Evolutionary conservation across 495 filamentous ascomycete genomes (phyloP), one percentile per base, ranked within the genome.

Genomic region (Penicillium simplicissimum): DNA sequence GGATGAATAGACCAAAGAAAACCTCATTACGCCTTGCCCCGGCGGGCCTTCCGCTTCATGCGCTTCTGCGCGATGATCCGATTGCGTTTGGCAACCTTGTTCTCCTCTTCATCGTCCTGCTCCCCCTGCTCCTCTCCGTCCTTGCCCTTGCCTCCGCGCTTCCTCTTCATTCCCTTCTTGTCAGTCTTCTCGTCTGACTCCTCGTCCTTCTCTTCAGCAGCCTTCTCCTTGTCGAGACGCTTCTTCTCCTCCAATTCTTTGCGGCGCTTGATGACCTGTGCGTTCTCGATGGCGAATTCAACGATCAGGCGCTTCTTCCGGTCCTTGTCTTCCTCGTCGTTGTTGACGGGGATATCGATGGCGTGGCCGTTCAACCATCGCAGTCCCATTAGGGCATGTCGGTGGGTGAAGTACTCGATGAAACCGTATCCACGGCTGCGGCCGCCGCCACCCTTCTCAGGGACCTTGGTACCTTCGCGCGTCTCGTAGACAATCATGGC

Each of bases 251-350:
- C 88, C 23, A 81, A 79, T 61, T 93, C 90, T 62, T 82, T 86
- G 25, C 95, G 79, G 58, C 95, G 81, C 59, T 83, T 80, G 37
- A 99, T 90, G 5, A 99, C 95, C 67, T 97, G 91, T 7, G 91
- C 93, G 66, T 99, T 99, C 74, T 99, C 95, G 71, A 99, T 97
- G 13, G 95, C 94, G 77, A 99, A 99, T 71, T 99, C 95, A 37
- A 93, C 94, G 73, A 99, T 91, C 52, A 98, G 74, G 14, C 93
- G 81, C 74, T 90, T 90, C 73, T 87, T 90, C 70, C 79, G 83
- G 53, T 89, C 87, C 58, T 81, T 70, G 28, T 75, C 64, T 17
- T 83, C 83, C 23, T 73, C 72, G 8, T 76, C 55, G 8, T 53
- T 65, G 42, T 63, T 73, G 10, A 68, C 66, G 14, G 72, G 75